Conservation (phyloP, 1,284 basidiomycete species). For the Marasmius oreades region DNA sequence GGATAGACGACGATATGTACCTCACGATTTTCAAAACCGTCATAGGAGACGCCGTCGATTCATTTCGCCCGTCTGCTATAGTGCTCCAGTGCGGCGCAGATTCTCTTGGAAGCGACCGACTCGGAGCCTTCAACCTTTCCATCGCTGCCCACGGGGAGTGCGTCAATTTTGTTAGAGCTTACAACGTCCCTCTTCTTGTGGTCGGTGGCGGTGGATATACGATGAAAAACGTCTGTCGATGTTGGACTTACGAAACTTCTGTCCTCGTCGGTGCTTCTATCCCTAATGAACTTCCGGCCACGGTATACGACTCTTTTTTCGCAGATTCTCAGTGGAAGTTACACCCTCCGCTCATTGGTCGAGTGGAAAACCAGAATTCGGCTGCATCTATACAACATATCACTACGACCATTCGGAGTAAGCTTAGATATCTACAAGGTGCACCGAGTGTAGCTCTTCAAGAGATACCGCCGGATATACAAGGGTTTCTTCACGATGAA, state of each 20-base stretch:
- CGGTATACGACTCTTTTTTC: slow-evolving; percentile 93
- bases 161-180: slow-evolving; percentile 93
- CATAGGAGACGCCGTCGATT: slow-evolving; percentile 89
- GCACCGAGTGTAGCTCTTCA: slow-evolving; percentile 97
- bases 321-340: slow-evolving; percentile 87
- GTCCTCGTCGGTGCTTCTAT: slow-evolving; percentile 86
- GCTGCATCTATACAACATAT: slow-evolving; percentile 82
- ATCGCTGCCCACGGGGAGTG: slow-evolving; percentile 99
- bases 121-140: slow-evolving; percentile 98
- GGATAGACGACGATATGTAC: slow-evolving; percentile 97
- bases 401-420: slow-evolving; percentile 82
- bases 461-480: slow-evolving; percentile 91
- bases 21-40: slow-evolving; percentile 94
- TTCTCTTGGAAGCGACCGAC: slow-evolving; percentile 89
- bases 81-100: slow-evolving; percentile 98
- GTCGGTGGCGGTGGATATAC: slow-evolving; percentile 96
- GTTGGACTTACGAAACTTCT: slow-evolving; percentile 98
- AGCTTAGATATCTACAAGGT: slow-evolving; percentile 90
- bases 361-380: slow-evolving; percentile 92
- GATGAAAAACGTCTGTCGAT: slow-evolving; percentile 94
- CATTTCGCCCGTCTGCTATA: slow-evolving; percentile 88
- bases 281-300: slow-evolving; percentile 83
- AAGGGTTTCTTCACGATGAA: slow-evolving; percentile 77
- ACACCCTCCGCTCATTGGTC: slow-evolving; percentile 88
- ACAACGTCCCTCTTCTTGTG: slow-evolving; percentile 86